Percentiles rank a stretch among this genome's conserved stretches.
Conservation (phyloP, 192 early-diverging fungal genomes). For the Coemansia sp. region DNA sequence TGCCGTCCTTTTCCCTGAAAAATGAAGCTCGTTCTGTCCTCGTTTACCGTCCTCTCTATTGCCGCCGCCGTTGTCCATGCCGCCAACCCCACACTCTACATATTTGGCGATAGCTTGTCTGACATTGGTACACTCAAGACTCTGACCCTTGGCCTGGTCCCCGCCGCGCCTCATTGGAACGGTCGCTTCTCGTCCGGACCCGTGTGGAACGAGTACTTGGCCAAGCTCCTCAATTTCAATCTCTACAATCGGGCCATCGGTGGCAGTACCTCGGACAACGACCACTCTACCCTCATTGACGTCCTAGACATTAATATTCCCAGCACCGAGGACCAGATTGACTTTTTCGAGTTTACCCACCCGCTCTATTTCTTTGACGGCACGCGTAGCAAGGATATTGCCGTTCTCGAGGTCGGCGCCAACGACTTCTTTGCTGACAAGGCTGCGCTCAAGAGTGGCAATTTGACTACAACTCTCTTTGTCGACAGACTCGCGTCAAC, state of each 20-base stretch:
- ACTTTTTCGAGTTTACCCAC: conserved; percentile 21
- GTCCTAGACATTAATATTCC: conserved; percentile 25
- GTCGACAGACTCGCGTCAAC: conserved; percentile 26
- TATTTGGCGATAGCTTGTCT: conserved; percentile 34
- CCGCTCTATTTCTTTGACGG: conserved; percentile 7
- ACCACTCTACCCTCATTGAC: conserved; percentile 10
- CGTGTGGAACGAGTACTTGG: conserved; percentile 45
- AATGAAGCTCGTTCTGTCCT: background rate
- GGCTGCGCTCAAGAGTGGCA: conserved; percentile 14
- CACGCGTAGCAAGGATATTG: conserved; percentile 26
- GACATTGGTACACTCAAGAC: conserved; percentile 26
- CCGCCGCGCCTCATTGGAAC: conserved; percentile 26
- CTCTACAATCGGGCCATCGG: conserved; percentile 33
- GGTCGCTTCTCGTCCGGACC: conserved; percentile 32
- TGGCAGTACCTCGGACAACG: conserved; percentile 30
- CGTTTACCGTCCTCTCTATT: background rate
- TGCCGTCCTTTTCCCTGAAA: background rate
- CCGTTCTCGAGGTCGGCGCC: conserved; percentile 30
- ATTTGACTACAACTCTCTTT: conserved; percentile 15
- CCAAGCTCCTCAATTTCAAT: conserved; percentile 21
- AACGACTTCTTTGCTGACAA: conserved; percentile 38
- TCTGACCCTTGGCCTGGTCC: conserved; percentile 23
- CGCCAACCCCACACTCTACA: conserved; percentile 15
- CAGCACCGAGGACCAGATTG: conserved; percentile 33
- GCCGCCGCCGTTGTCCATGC: background rate